These are phyloP conservation scores for Alternaria sp. DNA, from an alignment of 2,329 filamentous ascomycete species.

Conservation along the genomic window DNA sequence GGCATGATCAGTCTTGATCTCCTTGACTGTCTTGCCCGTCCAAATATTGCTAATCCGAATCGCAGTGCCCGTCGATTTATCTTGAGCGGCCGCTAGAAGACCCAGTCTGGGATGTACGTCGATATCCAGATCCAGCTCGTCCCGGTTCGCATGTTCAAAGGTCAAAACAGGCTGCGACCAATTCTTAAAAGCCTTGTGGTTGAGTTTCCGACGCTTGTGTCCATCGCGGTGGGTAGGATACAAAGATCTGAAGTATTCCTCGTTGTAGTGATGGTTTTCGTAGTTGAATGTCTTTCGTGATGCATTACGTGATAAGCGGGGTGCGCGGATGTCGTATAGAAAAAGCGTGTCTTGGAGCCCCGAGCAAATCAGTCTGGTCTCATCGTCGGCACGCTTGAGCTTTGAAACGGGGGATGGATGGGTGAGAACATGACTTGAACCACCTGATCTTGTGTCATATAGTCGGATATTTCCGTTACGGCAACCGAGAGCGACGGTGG, in stretches of 20 bases:
- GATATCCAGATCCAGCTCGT: constrained; percentile 39
- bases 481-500: constrained; percentile 42
- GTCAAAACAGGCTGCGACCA: constrained; percentile 41
- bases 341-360: constrained; percentile 39
- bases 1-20: constrained; percentile 20
- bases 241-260: constrained; percentile 21
- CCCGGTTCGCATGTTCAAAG: constrained; percentile 39
- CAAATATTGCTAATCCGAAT: constrained; percentile 46
- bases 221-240: constrained; percentile 16
- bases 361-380: constrained; percentile 38
- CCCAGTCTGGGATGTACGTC: constrained; percentile 42
- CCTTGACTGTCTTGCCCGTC: constrained; percentile 40
- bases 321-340: constrained; percentile 45
- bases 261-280: constrained; percentile 26
- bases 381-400: constrained; percentile 38
- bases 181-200: constrained; percentile 12
- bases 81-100: constrained; percentile 46
- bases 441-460: constrained; percentile 43
- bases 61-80: constrained; percentile 22
- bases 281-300: constrained; percentile 2
- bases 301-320: constrained; percentile 10
- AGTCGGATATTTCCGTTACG: constrained; percentile 46
- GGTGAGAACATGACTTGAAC: constrained; percentile 34
- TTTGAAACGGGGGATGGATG: constrained; percentile 37
- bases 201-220: constrained; percentile 27